phyloP scores from a whole-genome alignment of 306 rosid genomes.

The Fragaria nilgerrensis region DNA sequence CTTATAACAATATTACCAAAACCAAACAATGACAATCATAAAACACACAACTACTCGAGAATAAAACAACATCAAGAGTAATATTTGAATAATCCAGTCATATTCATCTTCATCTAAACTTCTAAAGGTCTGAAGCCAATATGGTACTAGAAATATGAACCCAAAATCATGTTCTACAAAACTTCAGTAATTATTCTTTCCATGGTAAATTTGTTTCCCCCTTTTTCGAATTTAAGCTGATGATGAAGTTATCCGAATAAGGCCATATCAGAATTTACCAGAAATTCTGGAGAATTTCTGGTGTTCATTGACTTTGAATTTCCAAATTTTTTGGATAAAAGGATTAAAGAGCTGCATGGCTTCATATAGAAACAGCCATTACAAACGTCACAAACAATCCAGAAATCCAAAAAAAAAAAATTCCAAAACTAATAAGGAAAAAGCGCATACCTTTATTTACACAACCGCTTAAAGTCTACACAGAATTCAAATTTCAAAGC shows the following conservation, averaged over 20 bases:
- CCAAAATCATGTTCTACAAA: background rate
- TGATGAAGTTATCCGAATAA: background rate
- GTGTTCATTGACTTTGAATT: background rate
- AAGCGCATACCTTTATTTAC: background rate
- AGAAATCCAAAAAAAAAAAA: background rate
- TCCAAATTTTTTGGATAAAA: background rate
- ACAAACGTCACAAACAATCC: background rate
- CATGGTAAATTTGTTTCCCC: background rate
- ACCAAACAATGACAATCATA: background rate
- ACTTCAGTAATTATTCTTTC: background rate
- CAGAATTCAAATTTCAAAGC: constrained; percentile 2
- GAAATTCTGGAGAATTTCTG: background rate
- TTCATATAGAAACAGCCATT: background rate
- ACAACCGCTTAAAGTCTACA: background rate
- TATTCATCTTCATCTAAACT: background rate
- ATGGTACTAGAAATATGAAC: background rate
- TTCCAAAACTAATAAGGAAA: background rate
- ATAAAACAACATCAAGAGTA: background rate
- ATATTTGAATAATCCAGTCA: background rate
- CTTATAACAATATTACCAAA: background rate
- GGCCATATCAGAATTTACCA: background rate
- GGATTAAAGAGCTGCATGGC: constrained; percentile 7
- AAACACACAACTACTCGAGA: background rate
- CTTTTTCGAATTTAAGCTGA: background rate
- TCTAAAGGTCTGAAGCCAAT: too few relatives aligned